Base-by-base conservation (phyloP, 2,329 filamentous ascomycete genomes). In the Xylariaceae sp. region DNA sequence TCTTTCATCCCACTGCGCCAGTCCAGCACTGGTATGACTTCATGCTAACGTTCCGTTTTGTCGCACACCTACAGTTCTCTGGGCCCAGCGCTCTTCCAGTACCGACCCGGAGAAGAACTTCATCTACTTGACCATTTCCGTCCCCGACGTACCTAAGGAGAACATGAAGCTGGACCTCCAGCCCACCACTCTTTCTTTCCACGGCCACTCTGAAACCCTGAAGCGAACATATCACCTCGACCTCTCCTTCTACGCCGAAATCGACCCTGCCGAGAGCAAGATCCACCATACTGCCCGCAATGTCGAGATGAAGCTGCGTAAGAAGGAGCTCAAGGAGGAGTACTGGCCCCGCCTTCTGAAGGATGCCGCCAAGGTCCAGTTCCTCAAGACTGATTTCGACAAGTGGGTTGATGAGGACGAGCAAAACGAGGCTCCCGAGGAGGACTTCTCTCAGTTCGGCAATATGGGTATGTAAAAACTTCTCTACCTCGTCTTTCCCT, bases 341-440 rank as follows among this genome's bases (percentile, higher is more conserved):
- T 97, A 88, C 84, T 99, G 94, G 94, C 92, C 92, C 60, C 86
- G 94, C 61, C 83, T 99, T 69, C 82, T 97, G 72, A 97, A 97
- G 86, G 90, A 93, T 57, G 75, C 80, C 64, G 88, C 91, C 82
- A 96, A 91, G 81, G 78, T 90, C 50, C 94, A 97, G 79, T 99
- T 92, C 84, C 77, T 99, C 70, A 96, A 96, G 87, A 97, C 94
- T 62, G 89, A 99, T 79, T 99, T 99, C 68, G 92, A 97, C 81
- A 97, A 96, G 88, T 97, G 92, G 92, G 90, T 96, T 68, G 92
- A 97, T 66, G 91, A 97, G 84, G 92, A 99, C 72, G 94, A 99
- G 84, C 94, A 99, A 80, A 89, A 97, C 70, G 92, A 91, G 75
- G 87, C 84, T 56, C 80, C 84, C 42, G 91, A 95, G 62, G 92